Conservation (phyloP, 129 eudicot genomes). For the Ambrosia trifida region DNA sequence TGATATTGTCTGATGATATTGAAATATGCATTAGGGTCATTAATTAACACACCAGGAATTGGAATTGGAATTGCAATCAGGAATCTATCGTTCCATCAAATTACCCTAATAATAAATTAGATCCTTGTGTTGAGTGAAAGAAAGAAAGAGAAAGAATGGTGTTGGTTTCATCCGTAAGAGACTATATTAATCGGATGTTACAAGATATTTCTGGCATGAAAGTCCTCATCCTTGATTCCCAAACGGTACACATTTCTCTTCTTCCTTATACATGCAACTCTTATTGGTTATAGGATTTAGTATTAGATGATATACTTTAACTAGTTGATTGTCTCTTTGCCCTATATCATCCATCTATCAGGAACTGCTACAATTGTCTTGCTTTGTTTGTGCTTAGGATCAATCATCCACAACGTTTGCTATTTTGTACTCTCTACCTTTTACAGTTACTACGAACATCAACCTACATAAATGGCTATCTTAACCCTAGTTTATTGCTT, state of each 20-base stretch:
- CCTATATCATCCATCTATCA: not conserved
- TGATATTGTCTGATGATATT: slow-evolving; percentile 15
- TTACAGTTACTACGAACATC: not conserved
- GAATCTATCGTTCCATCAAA: too few species aligned
- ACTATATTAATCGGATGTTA: slow-evolving; percentile 81
- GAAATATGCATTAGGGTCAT: slow-evolving; percentile 48
- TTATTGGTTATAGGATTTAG: slow-evolving; percentile 2
- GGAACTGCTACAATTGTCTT: not conserved
- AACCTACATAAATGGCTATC: not conserved
- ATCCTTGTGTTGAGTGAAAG: too few species aligned
- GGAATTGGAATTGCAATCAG: slow-evolving; percentile 10
- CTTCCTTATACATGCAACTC: too few species aligned
- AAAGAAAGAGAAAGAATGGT: too few species aligned
- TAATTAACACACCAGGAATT: slow-evolving; percentile 7
- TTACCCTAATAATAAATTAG: too few species aligned
- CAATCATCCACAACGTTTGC: slow-evolving; percentile 11
- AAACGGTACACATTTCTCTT: slow-evolving; percentile 44
- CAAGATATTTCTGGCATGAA: slow-evolving; percentile 98
- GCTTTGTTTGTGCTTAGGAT: slow-evolving; percentile 16
- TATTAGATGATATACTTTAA: not conserved
- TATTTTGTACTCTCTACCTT: not conserved
- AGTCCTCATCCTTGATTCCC: slow-evolving; percentile 90
- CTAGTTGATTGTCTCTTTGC: not conserved
- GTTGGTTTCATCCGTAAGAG: slow-evolving; percentile 58
- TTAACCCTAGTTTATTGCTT: not conserved